Base-by-base conservation (phyloP, 1,284 basidiomycete species). In the Naganishia sp. region DNA sequence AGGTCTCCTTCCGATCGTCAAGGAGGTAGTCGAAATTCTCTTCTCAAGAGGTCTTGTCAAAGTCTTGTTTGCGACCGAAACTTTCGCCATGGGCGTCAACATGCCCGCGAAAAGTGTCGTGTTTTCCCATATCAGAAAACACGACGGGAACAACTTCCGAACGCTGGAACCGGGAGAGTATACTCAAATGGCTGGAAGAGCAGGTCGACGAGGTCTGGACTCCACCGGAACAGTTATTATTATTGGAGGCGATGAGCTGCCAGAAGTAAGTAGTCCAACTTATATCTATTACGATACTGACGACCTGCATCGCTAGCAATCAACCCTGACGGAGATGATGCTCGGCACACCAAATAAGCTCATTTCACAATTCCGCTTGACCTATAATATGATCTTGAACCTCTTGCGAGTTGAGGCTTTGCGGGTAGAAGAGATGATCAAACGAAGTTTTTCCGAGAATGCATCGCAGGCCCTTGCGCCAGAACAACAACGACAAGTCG, bases 351-450 rank as follows among this genome's bases (percentile, higher is more conserved):
- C 96, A 1, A 90, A 88, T 58, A 94, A 94, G 76, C 84, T 99
- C n/a, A 86, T 88, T 55, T 98, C 94, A 1, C 96, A 99, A 76
- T 99, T 99, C 84, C 85, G 96, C 57, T 83, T 99, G 70, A 99
- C 96, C 1, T 99, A 99, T 81, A 98, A 97, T 77, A 99, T 99
- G 96, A 98, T 99, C 68, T 82, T 99, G 67, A 99, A 99, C 76
- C 81, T 99, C 49, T 84, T 99, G 18, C 88, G 96, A 35, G 95
- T 99, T 9, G 96, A 99, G 76, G 94, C 96, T 2, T 83, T 99
- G 42, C 86, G 89, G 70, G 96, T 99, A 9, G 96, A 99, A 75
- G 96, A 99, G 78, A 99, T 99, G 96, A 99, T 99, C 79, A 99
- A 99, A 80, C 85, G 96, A 43, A 94, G 92, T 75, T 99, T 99